Base-by-base conservation (phyloP, 2,329 filamentous ascomycete species). In the Thyridium curvatum region DNA sequence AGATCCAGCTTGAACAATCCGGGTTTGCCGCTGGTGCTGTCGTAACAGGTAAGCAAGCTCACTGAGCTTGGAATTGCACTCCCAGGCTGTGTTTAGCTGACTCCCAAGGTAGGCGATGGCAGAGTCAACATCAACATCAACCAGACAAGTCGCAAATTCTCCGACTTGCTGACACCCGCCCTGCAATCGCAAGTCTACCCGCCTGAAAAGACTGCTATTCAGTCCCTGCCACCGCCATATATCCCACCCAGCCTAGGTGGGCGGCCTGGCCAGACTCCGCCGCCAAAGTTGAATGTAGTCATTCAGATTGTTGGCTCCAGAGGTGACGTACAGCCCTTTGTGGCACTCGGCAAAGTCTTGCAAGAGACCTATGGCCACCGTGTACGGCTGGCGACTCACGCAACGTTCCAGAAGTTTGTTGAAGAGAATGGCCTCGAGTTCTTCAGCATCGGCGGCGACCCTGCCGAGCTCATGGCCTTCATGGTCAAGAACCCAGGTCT, bases 401-500 rank as follows among this genome's bases (percentile, higher is more conserved):
- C 73, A 4, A 78, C 71, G 2, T 90, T 90, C 49, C 69, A 77
- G 47, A 58, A 66, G 1, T 86, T 88, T 47, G 79, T 89, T 4
- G 72, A 79, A 43, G 76, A 84, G 38, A 79, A 81, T 54, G 82
- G 72, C 0, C 69, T 90, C 12, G 85, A 89, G 51, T 90, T 88
- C 58, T 88, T 84, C 58, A 75, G 65, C 44, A 84, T 88, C 37
- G 83, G 84, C n/a, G 84, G 84, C 3, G 82, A 89, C 54, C 84
- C 84, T 2, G 74, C 79, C 2, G 76, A 85, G 51, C 66, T 88
- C 32, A 89, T 88, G 84, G 86, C 87, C 3, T 94, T 91, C 52
- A 94, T 94, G 87, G 87, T 93, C 34, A 90, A 90, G 60, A 85
- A 93, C 49, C 86, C 88, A 0, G 86, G 87, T 0, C 66, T 94